phyloP scores from a whole-genome alignment of 495 filamentous ascomycete species.

The Lasiosphaeria hispida region DNA sequence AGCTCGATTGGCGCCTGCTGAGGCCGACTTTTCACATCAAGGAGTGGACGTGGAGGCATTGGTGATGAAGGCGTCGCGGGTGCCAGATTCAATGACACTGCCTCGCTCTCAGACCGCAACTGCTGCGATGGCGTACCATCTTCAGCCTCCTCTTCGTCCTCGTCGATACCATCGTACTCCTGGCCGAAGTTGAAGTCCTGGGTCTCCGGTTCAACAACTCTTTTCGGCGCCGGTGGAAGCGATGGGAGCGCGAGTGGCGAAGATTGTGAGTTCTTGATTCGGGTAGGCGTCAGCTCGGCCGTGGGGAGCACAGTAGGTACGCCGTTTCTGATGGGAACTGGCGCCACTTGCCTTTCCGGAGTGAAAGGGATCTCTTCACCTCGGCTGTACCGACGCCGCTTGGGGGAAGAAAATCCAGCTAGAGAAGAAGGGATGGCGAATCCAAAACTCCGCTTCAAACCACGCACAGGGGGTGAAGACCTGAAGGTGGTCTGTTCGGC shows the following conservation, averaged over 20 bases:
- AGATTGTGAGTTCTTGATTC: constrained; percentile 1
- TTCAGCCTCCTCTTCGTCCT: constrained; percentile 34
- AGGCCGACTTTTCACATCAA: background rate
- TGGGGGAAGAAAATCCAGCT: background rate
- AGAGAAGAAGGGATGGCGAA: background rate
- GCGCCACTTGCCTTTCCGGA: background rate
- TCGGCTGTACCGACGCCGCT: constrained; percentile 20
- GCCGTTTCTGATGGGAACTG: background rate
- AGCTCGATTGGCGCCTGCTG: no score
- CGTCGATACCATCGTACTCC: constrained; percentile 19
- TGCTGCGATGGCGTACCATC: constrained; percentile 38
- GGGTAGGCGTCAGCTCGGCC: background rate
- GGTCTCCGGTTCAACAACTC: background rate
- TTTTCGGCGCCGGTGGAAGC: background rate
- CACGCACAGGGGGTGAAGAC: constrained; percentile 30
- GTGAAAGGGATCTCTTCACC: constrained; percentile 8
- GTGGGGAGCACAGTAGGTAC: background rate
- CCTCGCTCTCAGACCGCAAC: background rate
- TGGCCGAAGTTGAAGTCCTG: constrained; percentile 3
- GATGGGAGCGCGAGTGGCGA: constrained; percentile 4
- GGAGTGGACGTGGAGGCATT: background rate
- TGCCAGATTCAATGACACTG: no score
- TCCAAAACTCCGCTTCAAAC: constrained; percentile 3
- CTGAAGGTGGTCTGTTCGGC: background rate
- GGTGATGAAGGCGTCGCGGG: no score